A percentile compares a stretch with the other conserved stretches of the same genome.
phyloP scores from a whole-genome alignment of 2,329 filamentous ascomycete species.

The Fusarium armeniacum region DNA sequence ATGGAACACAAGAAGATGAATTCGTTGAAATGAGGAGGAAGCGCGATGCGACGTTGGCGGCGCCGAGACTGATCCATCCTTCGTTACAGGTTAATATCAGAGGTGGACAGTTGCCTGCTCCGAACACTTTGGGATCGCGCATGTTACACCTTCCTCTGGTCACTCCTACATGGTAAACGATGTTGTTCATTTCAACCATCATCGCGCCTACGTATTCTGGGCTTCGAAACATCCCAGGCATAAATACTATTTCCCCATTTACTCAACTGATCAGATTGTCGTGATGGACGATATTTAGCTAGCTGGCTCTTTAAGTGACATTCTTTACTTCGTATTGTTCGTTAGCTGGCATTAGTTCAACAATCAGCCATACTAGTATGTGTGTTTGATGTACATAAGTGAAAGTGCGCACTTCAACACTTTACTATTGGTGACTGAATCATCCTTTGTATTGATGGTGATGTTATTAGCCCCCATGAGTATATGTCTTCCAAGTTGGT shows the following conservation, averaged over 20 bases:
- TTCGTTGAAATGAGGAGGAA: constrained; percentile 61
- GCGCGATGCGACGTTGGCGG: constrained; percentile 60
- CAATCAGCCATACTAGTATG: background rate
- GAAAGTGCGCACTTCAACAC: rapidly evolving
- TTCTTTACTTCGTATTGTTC: too few relatives aligned
- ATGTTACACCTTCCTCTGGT: constrained; percentile 56
- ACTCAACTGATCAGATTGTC: background rate
- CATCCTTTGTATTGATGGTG: background rate
- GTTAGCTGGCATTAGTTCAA: too few relatives aligned
- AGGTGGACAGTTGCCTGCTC: constrained; percentile 60
- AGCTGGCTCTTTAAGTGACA: too few relatives aligned
- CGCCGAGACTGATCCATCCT: constrained; percentile 64
- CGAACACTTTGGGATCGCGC: constrained; percentile 50
- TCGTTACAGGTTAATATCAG: constrained; percentile 68
- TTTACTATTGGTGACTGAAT: too few relatives aligned
- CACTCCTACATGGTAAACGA: constrained; percentile 3
- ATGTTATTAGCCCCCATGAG: rapidly evolving
- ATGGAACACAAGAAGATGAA: constrained; percentile 58
- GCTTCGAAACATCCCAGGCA: too few relatives aligned
- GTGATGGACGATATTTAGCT: background rate
- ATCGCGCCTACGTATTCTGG: background rate
- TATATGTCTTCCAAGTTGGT: background rate
- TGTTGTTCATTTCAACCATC: background rate
- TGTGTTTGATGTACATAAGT: background rate
- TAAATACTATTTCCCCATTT: background rate